Conservation (phyloP, 75 land plant genomes). For the Cryptomeria japonica region DNA sequence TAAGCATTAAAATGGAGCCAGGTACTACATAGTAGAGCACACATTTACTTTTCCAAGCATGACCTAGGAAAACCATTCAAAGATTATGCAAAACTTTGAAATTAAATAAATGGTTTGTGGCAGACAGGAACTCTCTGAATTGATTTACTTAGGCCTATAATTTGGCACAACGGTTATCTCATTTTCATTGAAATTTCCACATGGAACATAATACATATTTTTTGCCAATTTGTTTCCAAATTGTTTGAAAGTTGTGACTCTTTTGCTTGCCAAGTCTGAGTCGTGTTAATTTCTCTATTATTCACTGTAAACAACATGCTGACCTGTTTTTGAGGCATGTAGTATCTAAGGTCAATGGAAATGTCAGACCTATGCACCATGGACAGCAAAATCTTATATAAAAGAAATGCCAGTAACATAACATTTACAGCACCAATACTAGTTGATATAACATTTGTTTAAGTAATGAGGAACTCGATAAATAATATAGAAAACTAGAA, state of each 20-base stretch:
- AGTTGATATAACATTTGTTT: too few relatives aligned
- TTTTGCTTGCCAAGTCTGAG: background rate
- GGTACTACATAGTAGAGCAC: background rate
- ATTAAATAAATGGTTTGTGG: background rate
- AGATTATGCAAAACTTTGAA: background rate
- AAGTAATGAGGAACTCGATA: too few relatives aligned
- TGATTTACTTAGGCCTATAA: background rate
- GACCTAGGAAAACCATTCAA: background rate
- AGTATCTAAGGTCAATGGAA: too few relatives aligned
- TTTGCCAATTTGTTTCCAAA: background rate
- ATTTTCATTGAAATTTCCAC: background rate
- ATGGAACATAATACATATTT: background rate
- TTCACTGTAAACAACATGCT: background rate
- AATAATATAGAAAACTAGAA: background rate
- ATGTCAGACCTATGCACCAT: too few relatives aligned
- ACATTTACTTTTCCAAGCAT: background rate
- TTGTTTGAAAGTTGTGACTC: background rate
- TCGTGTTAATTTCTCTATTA: background rate
- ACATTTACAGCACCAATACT: too few relatives aligned
- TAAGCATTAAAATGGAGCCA: background rate
- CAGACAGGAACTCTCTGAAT: background rate
- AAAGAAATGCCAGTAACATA: too few relatives aligned
- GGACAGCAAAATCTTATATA: too few relatives aligned
- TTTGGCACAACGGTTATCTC: background rate
- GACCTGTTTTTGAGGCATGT: too few relatives aligned